Evolutionary conservation across 2,329 filamentous ascomycete genomes (phyloP).

Genomic region (Phaeosphaeriaceae sp.): DNA sequence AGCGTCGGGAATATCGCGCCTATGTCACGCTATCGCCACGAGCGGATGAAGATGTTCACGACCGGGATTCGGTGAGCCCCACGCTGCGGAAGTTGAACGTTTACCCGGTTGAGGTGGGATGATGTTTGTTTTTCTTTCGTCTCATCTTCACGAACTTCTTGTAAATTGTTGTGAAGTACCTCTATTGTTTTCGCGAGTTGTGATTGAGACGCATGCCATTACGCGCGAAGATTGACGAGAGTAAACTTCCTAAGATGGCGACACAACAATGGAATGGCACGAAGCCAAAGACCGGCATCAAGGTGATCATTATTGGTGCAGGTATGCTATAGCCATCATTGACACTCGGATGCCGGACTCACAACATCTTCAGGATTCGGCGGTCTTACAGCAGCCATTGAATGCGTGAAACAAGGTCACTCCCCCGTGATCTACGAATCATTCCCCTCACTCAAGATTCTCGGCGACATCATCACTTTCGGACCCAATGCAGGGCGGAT

Average conservation of each 20-base stretch:
- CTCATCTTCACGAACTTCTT: constrained; percentile 2
- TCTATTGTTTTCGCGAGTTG: background rate
- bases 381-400: constrained; percentile 69
- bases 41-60: constrained; percentile 7
- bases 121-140: background rate
- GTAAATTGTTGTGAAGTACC: background rate
- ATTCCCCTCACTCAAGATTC: constrained; percentile 63
- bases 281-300: constrained; percentile 56
- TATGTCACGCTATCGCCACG: constrained; percentile 7
- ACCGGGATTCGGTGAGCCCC: constrained; percentile 16
- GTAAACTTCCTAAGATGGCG: constrained; percentile 30
- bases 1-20: constrained; percentile 19
- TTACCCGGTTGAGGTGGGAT: constrained; percentile 13
- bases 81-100: constrained; percentile 10
- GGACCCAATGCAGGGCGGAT: constrained; percentile 69
- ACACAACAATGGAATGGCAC: constrained; percentile 16
- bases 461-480: constrained; percentile 71
- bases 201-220: constrained; percentile 23
- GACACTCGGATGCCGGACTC: constrained; percentile 10
- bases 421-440: constrained; percentile 66
- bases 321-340: constrained; percentile 34
- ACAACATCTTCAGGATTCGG: constrained; percentile 60
- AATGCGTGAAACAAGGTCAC: constrained; percentile 69
- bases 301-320: constrained; percentile 60
- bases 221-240: constrained; percentile 25